A percentile compares a stretch with the other conserved stretches of the same genome.
Evolutionary conservation across 1,284 basidiomycete species (phyloP).

Genomic region (Mycena sp.): DNA sequence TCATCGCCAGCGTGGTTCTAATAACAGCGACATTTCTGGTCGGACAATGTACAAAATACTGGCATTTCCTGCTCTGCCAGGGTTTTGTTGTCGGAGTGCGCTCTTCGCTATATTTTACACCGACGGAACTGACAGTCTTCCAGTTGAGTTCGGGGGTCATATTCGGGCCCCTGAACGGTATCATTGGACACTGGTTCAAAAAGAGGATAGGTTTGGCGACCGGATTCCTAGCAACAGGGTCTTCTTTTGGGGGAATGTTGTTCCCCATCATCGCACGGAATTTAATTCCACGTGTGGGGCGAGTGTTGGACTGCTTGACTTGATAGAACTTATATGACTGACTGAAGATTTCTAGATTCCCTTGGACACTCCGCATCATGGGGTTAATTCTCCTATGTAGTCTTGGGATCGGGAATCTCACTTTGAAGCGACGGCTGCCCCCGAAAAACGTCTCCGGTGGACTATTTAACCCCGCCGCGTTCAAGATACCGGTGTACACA

Average conservation of each 20-base stretch:
- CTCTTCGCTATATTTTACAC: neutral
- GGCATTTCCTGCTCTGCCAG: slow-evolving; percentile 56
- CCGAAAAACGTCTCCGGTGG: slow-evolving; percentile 58
- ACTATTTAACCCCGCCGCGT: slow-evolving; percentile 58
- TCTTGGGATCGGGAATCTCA: slow-evolving; percentile 52
- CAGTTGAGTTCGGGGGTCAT: slow-evolving; percentile 43
- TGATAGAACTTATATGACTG: neutral
- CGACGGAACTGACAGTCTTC: neutral
- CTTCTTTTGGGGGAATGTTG: slow-evolving; percentile 49
- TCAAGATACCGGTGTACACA: slow-evolving; percentile 55
- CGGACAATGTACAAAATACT: slow-evolving; percentile 57
- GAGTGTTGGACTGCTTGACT: too few species aligned
- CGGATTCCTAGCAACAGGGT: slow-evolving; percentile 42
- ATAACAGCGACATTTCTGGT: slow-evolving; percentile 57
- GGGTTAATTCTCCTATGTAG: slow-evolving; percentile 41
- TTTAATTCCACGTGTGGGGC: slow-evolving; percentile 52
- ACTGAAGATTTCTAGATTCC: neutral
- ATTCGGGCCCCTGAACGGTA: slow-evolving; percentile 47
- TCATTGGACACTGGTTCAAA: slow-evolving; percentile 55
- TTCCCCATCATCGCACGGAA: slow-evolving; percentile 52
- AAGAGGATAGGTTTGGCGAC: slow-evolving; percentile 42
- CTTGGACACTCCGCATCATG: slow-evolving; percentile 16
- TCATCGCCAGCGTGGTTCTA: slow-evolving; percentile 49
- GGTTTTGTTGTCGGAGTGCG: slow-evolving; percentile 50
- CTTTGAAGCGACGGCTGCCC: slow-evolving; percentile 57